phyloP scores from a whole-genome alignment of 1,284 basidiomycete genomes.

The Cutaneotrichosporon mucoides region DNA sequence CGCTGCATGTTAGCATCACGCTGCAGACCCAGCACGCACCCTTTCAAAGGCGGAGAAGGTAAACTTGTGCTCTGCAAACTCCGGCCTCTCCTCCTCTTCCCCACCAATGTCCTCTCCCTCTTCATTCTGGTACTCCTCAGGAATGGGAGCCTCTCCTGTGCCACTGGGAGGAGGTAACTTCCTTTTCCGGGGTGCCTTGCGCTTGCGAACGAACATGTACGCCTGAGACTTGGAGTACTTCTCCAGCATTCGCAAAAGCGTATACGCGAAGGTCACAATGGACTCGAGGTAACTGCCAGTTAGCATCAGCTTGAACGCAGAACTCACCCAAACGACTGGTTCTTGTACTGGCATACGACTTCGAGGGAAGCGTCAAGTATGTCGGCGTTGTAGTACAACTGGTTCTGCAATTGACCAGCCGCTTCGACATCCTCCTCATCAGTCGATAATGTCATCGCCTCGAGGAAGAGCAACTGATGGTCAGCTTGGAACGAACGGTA shows the following conservation, averaged over 20 bases:
- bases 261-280: conserved; percentile 73
- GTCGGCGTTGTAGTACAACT: conserved; percentile 88
- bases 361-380: conserved; percentile 79
- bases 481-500: background rate
- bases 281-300: conserved; percentile 68
- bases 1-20: conserved; percentile 52
- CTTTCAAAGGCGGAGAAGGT: conserved; percentile 82
- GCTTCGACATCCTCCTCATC: conserved; percentile 67
- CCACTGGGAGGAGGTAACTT: conserved; percentile 52
- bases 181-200: conserved; percentile 57
- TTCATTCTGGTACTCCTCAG: conserved; percentile 37
- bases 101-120: conserved; percentile 55
- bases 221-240: conserved; percentile 70
- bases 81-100: conserved; percentile 62
- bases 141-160: conserved; percentile 20
- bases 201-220: conserved; percentile 71
- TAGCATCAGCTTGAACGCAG: background rate
- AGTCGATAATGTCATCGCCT: conserved; percentile 55
- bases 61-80: conserved; percentile 76
- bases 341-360: conserved; percentile 68
- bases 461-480: conserved; percentile 67
- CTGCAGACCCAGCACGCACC: conserved; percentile 54
- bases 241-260: conserved; percentile 79
- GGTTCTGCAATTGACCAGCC: conserved; percentile 73
- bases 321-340: conserved; percentile 52